These are phyloP conservation scores for Cladosporium cucumerinum DNA, from an alignment of 2,329 filamentous ascomycete genomes.

Conservation along the genomic window DNA sequence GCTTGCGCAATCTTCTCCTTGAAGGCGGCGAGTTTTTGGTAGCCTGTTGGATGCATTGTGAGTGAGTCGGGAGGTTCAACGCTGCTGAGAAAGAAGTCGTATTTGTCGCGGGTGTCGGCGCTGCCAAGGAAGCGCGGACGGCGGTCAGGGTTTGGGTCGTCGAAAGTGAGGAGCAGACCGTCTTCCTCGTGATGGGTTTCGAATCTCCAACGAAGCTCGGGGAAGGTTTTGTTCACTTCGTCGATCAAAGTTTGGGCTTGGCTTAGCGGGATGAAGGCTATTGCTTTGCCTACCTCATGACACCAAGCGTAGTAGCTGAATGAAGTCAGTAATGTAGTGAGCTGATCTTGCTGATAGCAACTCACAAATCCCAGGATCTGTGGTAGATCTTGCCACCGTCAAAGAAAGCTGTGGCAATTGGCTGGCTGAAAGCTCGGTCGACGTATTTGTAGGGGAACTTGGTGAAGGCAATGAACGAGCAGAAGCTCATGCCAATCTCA, in stretches of 20 bases:
- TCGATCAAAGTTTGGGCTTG: conserved; percentile 65
- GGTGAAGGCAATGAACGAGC: conserved; percentile 47
- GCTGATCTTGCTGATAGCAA: conserved; percentile 21
- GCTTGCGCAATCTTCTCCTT: conserved; percentile 53
- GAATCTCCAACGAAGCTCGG: conserved; percentile 55
- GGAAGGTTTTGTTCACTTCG: conserved; percentile 58
- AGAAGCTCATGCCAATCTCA: conserved; percentile 35
- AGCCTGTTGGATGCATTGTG: conserved; percentile 23
- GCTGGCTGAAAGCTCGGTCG: conserved; percentile 47
- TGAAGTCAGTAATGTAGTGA: conserved; percentile 16
- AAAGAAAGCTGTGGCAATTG: conserved; percentile 55
- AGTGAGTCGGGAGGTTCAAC: background rate
- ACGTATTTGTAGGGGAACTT: conserved; percentile 61
- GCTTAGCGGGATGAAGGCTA: conserved; percentile 63
- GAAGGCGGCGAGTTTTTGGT: conserved; percentile 48
- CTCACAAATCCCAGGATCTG: conserved; percentile 74
- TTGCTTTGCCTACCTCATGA: conserved; percentile 44
- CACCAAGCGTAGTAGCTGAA: conserved; percentile 29
- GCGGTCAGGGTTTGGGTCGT: conserved; percentile 61
- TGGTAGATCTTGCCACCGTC: conserved; percentile 55
- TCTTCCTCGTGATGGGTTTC: conserved; percentile 51
- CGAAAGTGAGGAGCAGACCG: conserved; percentile 62
- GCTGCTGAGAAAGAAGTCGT: conserved; percentile 35
- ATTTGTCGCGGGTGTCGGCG: conserved; percentile 47
- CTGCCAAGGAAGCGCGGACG: conserved; percentile 66